Conservation (phyloP, 768 basidiomycete genomes). For the Dentipellis sp. region DNA sequence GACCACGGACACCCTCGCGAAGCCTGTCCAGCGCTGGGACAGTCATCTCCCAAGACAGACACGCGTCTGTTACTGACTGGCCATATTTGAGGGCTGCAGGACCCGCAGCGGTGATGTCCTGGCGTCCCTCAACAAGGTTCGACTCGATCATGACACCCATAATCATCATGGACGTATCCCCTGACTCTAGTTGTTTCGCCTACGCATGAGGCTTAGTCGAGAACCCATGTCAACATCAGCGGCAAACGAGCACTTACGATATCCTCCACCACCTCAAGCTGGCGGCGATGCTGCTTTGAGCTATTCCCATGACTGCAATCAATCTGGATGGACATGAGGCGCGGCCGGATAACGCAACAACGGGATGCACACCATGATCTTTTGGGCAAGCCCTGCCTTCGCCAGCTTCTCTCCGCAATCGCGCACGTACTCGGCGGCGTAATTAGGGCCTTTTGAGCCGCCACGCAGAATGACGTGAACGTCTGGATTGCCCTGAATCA, state of each 20-base stretch:
- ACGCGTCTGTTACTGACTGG: slow-evolving; percentile 83
- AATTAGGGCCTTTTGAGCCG: slow-evolving; percentile 86
- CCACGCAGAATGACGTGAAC: slow-evolving; percentile 95
- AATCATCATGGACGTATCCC: slow-evolving; percentile 63
- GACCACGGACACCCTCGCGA: slow-evolving; percentile 78
- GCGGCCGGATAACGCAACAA: background rate
- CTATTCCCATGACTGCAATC: slow-evolving; percentile 98
- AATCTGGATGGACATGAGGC: slow-evolving; percentile 38
- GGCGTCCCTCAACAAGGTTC: slow-evolving; percentile 80
- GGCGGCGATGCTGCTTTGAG: slow-evolving; percentile 82
- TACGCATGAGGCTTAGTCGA: slow-evolving; percentile 22
- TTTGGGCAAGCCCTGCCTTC: slow-evolving; percentile 71
- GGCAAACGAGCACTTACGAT: slow-evolving; percentile 45
- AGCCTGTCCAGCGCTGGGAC: slow-evolving; percentile 74
- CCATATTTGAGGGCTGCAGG: slow-evolving; percentile 71
- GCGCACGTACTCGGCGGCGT: slow-evolving; percentile 66
- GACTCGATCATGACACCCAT: slow-evolving; percentile 97
- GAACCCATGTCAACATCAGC: slow-evolving; percentile 2
- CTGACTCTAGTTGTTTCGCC: slow-evolving; percentile 65
- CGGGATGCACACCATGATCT: slow-evolving; percentile 67
- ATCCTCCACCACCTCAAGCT: slow-evolving; percentile 83
- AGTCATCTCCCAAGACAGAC: slow-evolving; percentile 86
- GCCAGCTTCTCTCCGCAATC: slow-evolving; percentile 64
- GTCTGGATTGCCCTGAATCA: slow-evolving; percentile 69
- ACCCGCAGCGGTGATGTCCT: slow-evolving; percentile 71